Evolutionary conservation across 768 basidiomycete genomes (phyloP).

Genomic region (Mrakia blollopis): DNA sequence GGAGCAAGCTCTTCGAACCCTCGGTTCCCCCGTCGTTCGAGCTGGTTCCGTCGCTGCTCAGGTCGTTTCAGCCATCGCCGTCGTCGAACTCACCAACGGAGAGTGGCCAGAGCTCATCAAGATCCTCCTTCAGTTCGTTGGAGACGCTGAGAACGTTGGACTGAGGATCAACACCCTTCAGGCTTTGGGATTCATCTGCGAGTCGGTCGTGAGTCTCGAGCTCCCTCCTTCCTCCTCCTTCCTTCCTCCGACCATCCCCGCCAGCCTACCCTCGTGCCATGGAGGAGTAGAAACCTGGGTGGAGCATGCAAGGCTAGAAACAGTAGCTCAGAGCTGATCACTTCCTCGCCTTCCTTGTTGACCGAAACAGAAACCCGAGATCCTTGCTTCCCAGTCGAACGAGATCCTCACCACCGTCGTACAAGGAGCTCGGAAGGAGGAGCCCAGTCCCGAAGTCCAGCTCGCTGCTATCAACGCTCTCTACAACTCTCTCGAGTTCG

Average conservation of each 20-base stretch:
- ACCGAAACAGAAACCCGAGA: conserved; percentile 73
- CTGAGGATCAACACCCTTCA: conserved; percentile 73
- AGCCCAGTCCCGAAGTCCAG: conserved; percentile 84
- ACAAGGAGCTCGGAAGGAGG: conserved; percentile 94
- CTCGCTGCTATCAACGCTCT: conserved; percentile 86
- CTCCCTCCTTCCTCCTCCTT: conserved; percentile 23
- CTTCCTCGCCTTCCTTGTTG: neutral
- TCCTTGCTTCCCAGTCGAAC: conserved; percentile 80
- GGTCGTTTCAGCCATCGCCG: conserved; percentile 88
- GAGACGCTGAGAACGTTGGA: conserved; percentile 64
- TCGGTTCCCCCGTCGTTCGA: conserved; percentile 64
- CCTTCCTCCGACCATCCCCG: conserved; percentile 19
- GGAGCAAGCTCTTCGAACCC: conserved; percentile 67
- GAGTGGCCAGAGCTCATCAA: conserved; percentile 91
- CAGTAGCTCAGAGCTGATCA: neutral
- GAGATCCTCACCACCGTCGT: conserved; percentile 98
- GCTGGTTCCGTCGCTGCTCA: conserved; percentile 86
- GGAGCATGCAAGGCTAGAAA: neutral
- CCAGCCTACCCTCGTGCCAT: no score
- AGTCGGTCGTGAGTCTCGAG: conserved; percentile 70
- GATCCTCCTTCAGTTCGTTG: conserved; percentile 78
- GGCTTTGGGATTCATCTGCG: conserved; percentile 96
- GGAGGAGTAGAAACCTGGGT: neutral
- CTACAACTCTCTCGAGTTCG: conserved; percentile 93
- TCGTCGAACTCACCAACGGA: conserved; percentile 79